Percentiles rank a stretch among this genome's conserved stretches.
These are phyloP conservation scores for Cylindrotheca closterium DNA, from an alignment of 108 stramenopile genomes.

Conservation along the genomic window DNA sequence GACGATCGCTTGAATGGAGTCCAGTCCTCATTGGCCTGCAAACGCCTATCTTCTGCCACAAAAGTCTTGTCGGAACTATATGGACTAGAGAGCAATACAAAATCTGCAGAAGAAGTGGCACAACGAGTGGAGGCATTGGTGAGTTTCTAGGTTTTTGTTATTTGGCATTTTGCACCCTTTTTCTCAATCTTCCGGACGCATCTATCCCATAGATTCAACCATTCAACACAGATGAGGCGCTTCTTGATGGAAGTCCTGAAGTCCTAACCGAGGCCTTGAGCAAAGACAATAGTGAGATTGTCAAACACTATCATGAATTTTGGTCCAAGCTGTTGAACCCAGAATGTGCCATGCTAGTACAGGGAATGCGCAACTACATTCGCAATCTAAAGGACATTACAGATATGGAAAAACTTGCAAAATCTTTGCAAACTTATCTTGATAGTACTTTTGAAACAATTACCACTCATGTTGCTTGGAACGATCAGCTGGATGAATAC, in stretches of 20 bases:
- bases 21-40: constrained; percentile 23
- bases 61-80: constrained; percentile 38
- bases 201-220: not conserved
- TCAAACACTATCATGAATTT: constrained; percentile 39
- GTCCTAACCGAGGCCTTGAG: not conserved
- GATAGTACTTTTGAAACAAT: constrained; percentile 15
- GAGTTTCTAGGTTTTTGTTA: constrained; percentile 7
- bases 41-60: constrained; percentile 23
- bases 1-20: constrained; percentile 16
- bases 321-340: constrained; percentile 31
- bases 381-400: constrained; percentile 18
- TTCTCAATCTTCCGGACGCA: not conserved
- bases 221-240: not conserved
- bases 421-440: constrained; percentile 23
- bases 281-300: constrained; percentile 6
- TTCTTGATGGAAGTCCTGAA: not conserved
- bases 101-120: constrained; percentile 17
- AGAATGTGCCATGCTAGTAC: constrained; percentile 43
- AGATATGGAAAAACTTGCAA: constrained; percentile 12
- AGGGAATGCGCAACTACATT: constrained; percentile 52
- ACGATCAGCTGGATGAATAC: constrained; percentile 1
- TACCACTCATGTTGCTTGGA: constrained; percentile 32
- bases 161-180: not conserved
- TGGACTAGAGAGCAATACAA: constrained; percentile 11
- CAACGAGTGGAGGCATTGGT: constrained; percentile 34